Base-by-base conservation (phyloP, 1,284 basidiomycete genomes). In the Cutaneotrichosporon sp. region DNA sequence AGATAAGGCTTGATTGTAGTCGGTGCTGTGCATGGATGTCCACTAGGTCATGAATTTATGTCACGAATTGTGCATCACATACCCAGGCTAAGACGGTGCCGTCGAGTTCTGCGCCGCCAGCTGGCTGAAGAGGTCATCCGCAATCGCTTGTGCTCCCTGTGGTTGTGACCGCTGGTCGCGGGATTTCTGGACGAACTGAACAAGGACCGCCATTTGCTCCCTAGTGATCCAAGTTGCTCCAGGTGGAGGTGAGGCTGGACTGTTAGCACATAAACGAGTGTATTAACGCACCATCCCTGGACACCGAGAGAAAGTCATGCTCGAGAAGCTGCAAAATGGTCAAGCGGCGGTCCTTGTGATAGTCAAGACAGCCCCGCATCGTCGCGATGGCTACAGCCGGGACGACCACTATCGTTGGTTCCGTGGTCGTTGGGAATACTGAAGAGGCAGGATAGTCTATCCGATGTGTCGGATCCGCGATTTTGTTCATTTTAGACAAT, bases 401-500 rank as follows among this genome's bases (percentile, higher is more conserved):
- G 27, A 81, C 76, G 2, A 65, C 58, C 26, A 76, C 71, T 24
- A 16, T 16, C 33, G 41, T 16, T 14, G 26, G 14, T 2, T 32
- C 25, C 8, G 14, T 16, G 27, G 17, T 12, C 17, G 10, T 9
- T 20, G 26, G 26, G 26, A 17, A 14, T 14, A 25, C 14, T 5
- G 49, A 38, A 3, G 37, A 22, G 2, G 53, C 14, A 0, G 79
- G 77, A 57, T 77, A 81, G 1, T 71, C 64, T 61, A 82, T 79
- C 20, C 60, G 54, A 57, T 79, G 75, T 3, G 63, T 61, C 3
- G 77, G 76, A 56, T 79, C 76, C 44, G 77, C 76, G 55, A 82
- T 82, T 10, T 74, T 73, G 39, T 76, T 75, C 64, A 81, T 75
- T 65, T 80, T 80, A 19, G 76, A 62, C 12, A 75, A 46, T 3